Base-by-base conservation (phyloP, 225 moss, liverwort and hornwort species). In the Marchantia paleacea region DNA sequence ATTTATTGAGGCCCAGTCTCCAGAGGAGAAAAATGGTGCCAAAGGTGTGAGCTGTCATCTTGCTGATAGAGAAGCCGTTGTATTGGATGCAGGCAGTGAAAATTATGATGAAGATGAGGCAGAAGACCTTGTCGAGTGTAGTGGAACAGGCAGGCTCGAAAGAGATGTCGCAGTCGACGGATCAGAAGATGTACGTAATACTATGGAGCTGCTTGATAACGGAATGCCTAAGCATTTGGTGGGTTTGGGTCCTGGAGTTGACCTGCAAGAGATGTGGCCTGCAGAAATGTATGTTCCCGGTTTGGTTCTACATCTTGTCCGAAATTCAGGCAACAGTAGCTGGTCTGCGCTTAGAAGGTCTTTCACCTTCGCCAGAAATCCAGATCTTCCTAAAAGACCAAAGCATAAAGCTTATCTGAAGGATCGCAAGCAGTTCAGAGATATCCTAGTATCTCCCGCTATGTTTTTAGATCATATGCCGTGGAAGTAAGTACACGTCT, bases 391-490 rank as follows among this genome's bases (percentile, higher is more conserved):
- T 6, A 76, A 79, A 18, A 65, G 51, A 73, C 81, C 82, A 12
- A 78, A 20, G 68, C 92, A 92, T 52, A 69, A 25, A 81, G 93
- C 90, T 47, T 67, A 86, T 80, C 20, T 95, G 80, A 92, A 82
- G 8, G 91, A 95, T 80, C 89, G 95, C 24, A 84, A 83, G 51
- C 62, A 68, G 20, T 95, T 99, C 76, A 88, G 89, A 55, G 88
- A 95, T 73, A 84, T 99, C 2, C 80, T 90, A 12, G 86, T 99
- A 64, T 93, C 97, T 69, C 92, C 93, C 3, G 85, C 95, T 7
- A 99, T 99, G 97, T 99, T 99, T 26, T 80, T 99, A 0, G 97
- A 99, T 82, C 97, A 99, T 78, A 93, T 99, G 93, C 97, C 97
- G 24, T 95, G 95, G 95, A 99, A 92, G 95, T 97, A 85, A 81